These are phyloP conservation scores for Scedosporium minutisporum DNA, from an alignment of 2,329 filamentous ascomycete species.

Conservation along the genomic window DNA sequence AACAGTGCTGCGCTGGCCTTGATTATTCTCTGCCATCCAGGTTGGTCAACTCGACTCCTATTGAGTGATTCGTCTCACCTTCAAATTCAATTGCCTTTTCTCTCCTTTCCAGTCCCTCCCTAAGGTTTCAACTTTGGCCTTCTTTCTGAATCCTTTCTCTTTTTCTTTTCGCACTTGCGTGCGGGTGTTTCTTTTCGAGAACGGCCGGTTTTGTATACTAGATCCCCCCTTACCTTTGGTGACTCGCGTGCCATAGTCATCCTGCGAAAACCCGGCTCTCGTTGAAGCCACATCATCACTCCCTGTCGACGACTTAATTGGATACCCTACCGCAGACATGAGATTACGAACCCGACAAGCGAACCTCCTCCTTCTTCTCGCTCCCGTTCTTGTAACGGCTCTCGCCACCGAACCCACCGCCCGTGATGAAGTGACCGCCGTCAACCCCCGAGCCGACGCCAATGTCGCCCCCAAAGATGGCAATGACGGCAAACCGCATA, in stretches of 20 bases:
- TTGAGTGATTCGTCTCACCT: not conserved
- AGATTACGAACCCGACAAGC: constrained; percentile 45
- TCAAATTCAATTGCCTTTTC: not conserved
- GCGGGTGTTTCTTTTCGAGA: not conserved
- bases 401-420: constrained; percentile 24
- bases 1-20: too few relatives aligned
- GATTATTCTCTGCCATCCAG: too few relatives aligned
- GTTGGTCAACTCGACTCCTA: too few relatives aligned
- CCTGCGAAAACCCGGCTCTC: not conserved
- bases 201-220: not conserved
- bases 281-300: not conserved
- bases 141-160: not conserved
- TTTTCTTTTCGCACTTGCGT: not conserved
- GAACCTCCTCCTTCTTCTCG: constrained; percentile 49
- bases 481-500: constrained; percentile 85
- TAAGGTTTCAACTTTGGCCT: not conserved
- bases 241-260: not conserved
- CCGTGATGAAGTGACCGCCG: constrained; percentile 13
- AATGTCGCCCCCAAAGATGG: constrained; percentile 88
- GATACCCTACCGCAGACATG: constrained; percentile 34
- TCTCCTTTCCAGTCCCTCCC: not conserved
- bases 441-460: constrained; percentile 17
- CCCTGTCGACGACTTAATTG: not conserved
- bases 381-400: constrained; percentile 43
- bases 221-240: not conserved